These are phyloP conservation scores for Backusella luteola DNA, from an alignment of 192 early-diverging fungal genomes.

Conservation along the genomic window DNA sequence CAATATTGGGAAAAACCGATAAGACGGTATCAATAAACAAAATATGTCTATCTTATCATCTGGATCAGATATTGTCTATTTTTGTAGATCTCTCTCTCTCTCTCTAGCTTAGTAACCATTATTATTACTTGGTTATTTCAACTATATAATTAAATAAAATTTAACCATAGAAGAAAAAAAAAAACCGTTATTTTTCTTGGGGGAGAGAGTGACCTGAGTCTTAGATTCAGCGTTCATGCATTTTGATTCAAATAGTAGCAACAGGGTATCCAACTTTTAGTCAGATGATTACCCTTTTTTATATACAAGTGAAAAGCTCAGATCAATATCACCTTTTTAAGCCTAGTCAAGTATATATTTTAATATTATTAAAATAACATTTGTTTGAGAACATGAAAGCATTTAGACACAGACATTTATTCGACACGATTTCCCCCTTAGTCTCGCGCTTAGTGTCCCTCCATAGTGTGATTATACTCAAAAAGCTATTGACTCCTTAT, in stretches of 20 bases:
- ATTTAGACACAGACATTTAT: background rate
- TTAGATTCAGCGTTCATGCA: background rate
- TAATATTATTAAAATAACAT: background rate
- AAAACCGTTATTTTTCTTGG: background rate
- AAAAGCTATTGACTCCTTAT: background rate
- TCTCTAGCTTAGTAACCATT: background rate
- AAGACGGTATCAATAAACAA: background rate
- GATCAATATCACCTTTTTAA: constrained; percentile 3
- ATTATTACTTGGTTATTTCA: background rate
- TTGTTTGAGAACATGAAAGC: background rate
- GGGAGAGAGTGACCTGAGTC: background rate
- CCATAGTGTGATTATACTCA: background rate
- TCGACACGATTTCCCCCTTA: background rate
- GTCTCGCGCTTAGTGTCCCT: background rate
- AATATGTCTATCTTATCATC: background rate
- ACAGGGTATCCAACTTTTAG: background rate
- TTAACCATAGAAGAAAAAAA: background rate
- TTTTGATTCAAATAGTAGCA: background rate
- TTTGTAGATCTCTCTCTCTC: background rate
- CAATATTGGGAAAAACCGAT: background rate
- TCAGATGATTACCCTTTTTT: background rate
- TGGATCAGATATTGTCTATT: background rate
- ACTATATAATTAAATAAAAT: background rate
- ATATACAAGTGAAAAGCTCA: background rate
- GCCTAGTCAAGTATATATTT: background rate